Conservation (phyloP, 495 filamentous ascomycete genomes). For the Apiosordaria backusii region DNA sequence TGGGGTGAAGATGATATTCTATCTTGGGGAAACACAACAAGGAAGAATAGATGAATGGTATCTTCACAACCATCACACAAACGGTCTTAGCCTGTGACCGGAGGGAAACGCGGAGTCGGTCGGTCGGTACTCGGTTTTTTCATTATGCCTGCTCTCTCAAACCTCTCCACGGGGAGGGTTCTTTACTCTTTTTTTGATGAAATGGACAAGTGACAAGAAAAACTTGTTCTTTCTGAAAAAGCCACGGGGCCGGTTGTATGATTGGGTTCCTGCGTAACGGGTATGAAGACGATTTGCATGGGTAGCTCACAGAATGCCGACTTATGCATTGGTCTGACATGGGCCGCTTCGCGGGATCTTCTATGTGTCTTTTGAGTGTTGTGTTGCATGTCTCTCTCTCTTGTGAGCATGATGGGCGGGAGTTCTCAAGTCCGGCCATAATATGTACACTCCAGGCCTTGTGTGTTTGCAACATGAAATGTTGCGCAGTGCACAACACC, state of each 20-base stretch:
- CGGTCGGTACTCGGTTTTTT: slow-evolving; percentile 37
- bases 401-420: neutral
- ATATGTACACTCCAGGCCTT: neutral
- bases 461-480: neutral
- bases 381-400: neutral
- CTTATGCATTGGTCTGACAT: slow-evolving; percentile 29
- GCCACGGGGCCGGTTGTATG: slow-evolving; percentile 28
- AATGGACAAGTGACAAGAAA: slow-evolving; percentile 24
- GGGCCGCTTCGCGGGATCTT: neutral
- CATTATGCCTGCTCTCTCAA: slow-evolving; percentile 18
- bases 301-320: slow-evolving; percentile 36
- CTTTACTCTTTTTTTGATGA: slow-evolving; percentile 18
- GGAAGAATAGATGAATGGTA: slow-evolving; percentile 26
- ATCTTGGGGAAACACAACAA: slow-evolving; percentile 18
- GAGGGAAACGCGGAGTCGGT: slow-evolving; percentile 36
- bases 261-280: slow-evolving; percentile 30
- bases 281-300: slow-evolving; percentile 31
- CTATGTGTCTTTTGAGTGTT: neutral
- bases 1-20: slow-evolving; percentile 17
- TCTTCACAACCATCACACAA: slow-evolving; percentile 16
- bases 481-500: too few species aligned
- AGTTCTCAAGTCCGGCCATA: neutral
- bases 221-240: slow-evolving; percentile 27
- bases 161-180: slow-evolving; percentile 29
- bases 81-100: slow-evolving; percentile 25